Conservation (phyloP, 2,329 filamentous ascomycete species). For the Emericellopsis atlantica region DNA sequence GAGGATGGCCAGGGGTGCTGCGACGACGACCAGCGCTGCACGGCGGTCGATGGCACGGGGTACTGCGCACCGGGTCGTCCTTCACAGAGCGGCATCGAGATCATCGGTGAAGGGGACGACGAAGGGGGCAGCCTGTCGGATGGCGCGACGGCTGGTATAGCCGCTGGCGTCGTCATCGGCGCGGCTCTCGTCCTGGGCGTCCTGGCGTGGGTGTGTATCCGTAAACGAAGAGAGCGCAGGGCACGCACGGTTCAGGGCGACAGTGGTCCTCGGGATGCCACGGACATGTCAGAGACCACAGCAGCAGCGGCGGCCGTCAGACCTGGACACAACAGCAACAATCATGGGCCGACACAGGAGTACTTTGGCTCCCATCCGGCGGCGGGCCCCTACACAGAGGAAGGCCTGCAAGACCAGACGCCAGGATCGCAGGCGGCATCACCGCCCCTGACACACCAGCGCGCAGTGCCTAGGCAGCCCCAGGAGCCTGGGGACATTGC, state of each 20-base stretch:
- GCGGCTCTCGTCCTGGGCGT: conserved; percentile 26
- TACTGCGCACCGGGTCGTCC: conserved; percentile 25
- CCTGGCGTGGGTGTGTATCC: conserved; percentile 33
- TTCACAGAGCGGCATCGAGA: conserved; percentile 16
- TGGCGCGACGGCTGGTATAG: conserved; percentile 45
- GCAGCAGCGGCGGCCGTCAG: too few species aligned
- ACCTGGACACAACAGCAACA: too few species aligned
- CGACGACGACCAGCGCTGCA: conserved; percentile 27
- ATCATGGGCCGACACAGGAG: conserved; percentile 19
- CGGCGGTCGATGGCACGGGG: conserved; percentile 18
- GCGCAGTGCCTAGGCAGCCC: conserved; percentile 29
- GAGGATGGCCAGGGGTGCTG: conserved; percentile 37
- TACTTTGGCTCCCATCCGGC: conserved; percentile 32
- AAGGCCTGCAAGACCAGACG: background rate
- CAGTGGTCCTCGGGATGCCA: conserved; percentile 6
- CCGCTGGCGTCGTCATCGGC: conserved; percentile 34
- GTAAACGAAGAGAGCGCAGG: conserved; percentile 19
- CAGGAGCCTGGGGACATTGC: conserved; percentile 35
- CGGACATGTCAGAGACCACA: conserved; percentile 21
- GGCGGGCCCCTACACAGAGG: conserved; percentile 33
- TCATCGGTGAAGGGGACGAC: conserved; percentile 8
- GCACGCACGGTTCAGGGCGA: conserved; percentile 1
- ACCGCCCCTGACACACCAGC: conserved; percentile 12
- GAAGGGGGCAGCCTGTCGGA: conserved; percentile 21
- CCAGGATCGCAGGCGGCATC: conserved; percentile 10